These are phyloP conservation scores for Mortierella alpina DNA, from an alignment of 192 early-diverging fungal species.

Conservation along the genomic window DNA sequence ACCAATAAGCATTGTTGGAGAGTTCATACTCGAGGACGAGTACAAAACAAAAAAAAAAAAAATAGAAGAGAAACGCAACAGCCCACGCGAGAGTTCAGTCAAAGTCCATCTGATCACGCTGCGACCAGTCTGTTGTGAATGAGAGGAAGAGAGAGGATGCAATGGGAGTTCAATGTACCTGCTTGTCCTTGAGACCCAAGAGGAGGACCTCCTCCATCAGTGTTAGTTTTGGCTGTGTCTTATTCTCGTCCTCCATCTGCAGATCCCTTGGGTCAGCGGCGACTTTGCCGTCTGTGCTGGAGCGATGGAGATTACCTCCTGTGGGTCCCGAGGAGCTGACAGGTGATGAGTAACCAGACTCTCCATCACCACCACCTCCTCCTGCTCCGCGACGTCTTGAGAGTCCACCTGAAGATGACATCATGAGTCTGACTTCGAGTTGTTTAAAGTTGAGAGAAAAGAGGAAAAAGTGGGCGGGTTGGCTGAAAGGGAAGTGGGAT, in stretches of 20 bases:
- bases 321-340: slow-evolving; percentile 31
- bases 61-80: slow-evolving; percentile 3
- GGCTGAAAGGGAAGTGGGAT: neutral
- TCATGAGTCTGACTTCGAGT: slow-evolving; percentile 1
- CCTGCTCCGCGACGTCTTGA: slow-evolving; percentile 52
- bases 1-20: no score
- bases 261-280: slow-evolving; percentile 66
- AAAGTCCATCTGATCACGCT: neutral
- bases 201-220: slow-evolving; percentile 96
- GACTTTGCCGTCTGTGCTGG: slow-evolving; percentile 53
- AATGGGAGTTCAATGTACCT: slow-evolving; percentile 68
- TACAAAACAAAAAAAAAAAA: neutral
- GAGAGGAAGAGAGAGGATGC: neutral
- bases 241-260: slow-evolving; percentile 65
- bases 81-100: no score
- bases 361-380: slow-evolving; percentile 22
- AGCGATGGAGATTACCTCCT: slow-evolving; percentile 27
- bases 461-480: no score
- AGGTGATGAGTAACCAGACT: slow-evolving; percentile 42
- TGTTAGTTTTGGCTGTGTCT: slow-evolving; percentile 80
- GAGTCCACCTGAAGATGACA: slow-evolving; percentile 53
- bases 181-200: slow-evolving; percentile 93
- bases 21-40: neutral
- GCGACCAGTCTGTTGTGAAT: neutral
- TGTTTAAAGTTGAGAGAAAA: neutral